Conservation (phyloP, 768 basidiomycete genomes). For the Mycena alexandri region DNA sequence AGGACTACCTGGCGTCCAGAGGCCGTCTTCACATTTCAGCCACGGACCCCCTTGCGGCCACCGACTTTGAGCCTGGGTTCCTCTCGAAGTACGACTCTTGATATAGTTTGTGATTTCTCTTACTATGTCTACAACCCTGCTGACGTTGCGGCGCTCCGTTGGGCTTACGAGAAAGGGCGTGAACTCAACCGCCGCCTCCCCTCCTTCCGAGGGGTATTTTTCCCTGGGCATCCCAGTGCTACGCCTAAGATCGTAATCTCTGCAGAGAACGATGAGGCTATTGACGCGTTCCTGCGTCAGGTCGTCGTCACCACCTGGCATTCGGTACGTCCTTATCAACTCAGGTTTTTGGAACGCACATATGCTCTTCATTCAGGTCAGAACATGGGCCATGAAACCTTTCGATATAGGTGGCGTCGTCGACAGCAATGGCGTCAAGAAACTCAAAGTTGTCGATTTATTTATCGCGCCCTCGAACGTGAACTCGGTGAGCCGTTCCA, state of each 20-base stretch:
- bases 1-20: conserved; percentile 33
- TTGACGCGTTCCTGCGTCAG: conserved; percentile 54
- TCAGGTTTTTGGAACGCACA: conserved; percentile 34
- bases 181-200: conserved; percentile 70
- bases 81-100: neutral
- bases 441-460: conserved; percentile 70
- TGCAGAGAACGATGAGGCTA: conserved; percentile 30
- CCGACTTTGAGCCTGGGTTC: conserved; percentile 36
- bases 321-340: conserved; percentile 47
- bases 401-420: conserved; percentile 72
- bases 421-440: conserved; percentile 66
- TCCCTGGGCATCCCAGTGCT: conserved; percentile 36
- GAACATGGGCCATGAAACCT: conserved; percentile 79
- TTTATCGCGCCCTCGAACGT: conserved; percentile 4
- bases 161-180: conserved; percentile 67
- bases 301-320: conserved; percentile 60
- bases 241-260: conserved; percentile 47
- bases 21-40: conserved; percentile 39
- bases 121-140: conserved; percentile 47
- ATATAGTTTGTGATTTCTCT: neutral
- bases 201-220: conserved; percentile 49
- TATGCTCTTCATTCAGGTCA: no score
- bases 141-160: conserved; percentile 60
- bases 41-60: conserved; percentile 20
- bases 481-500: neutral